These are phyloP conservation scores for Leptosphaerulina australis DNA, from an alignment of 2,329 filamentous ascomycete genomes.

Conservation along the genomic window DNA sequence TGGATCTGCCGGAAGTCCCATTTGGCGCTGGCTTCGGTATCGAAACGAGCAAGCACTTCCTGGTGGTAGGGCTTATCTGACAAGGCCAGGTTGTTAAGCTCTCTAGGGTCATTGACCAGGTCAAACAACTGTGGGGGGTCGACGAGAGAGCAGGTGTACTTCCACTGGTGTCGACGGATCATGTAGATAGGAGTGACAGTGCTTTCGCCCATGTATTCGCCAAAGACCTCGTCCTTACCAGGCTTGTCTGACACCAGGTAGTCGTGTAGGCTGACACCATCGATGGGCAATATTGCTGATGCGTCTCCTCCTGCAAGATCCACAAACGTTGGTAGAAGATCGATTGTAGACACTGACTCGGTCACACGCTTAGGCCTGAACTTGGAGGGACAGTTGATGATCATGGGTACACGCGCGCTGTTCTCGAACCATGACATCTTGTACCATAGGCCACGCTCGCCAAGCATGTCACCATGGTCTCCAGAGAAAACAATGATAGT, in stretches of 20 bases:
- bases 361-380: slow-evolving; percentile 78
- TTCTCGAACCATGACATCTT: slow-evolving; percentile 98
- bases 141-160: slow-evolving; percentile 84
- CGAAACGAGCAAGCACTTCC: slow-evolving; percentile 64
- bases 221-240: slow-evolving; percentile 84
- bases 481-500: slow-evolving; percentile 92
- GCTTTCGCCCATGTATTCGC: slow-evolving; percentile 93
- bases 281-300: slow-evolving; percentile 76
- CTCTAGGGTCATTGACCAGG: slow-evolving; percentile 73
- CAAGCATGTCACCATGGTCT: slow-evolving; percentile 95
- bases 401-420: slow-evolving; percentile 84
- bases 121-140: slow-evolving; percentile 88
- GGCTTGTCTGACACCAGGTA: slow-evolving; percentile 51
- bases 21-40: slow-evolving; percentile 71
- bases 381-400: slow-evolving; percentile 78
- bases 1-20: slow-evolving; percentile 86
- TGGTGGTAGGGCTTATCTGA: slow-evolving; percentile 49
- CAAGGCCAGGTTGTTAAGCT: slow-evolving; percentile 72
- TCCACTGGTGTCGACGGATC: slow-evolving; percentile 89
- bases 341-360: slow-evolving; percentile 88
- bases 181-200: slow-evolving; percentile 90
- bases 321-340: slow-evolving; percentile 86
- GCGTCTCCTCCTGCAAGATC: slow-evolving; percentile 78
- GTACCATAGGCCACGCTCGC: slow-evolving; percentile 91
- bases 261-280: slow-evolving; percentile 72